Conservation (phyloP, 257 asterid species). For the Penstemon davidsonii region DNA sequence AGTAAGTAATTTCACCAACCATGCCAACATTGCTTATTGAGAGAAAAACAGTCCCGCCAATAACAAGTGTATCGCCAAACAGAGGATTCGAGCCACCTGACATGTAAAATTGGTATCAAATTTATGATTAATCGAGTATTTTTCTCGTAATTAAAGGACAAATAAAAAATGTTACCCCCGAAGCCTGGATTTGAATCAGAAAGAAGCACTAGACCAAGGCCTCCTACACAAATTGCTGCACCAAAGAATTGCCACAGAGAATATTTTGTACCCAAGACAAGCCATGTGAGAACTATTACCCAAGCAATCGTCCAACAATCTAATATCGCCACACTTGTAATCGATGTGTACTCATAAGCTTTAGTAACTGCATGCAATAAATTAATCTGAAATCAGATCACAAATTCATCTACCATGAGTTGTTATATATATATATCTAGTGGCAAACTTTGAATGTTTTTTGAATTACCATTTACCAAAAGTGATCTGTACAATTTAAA, state of each 20-base stretch:
- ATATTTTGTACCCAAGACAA: slow-evolving; percentile 59
- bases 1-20: slow-evolving; percentile 36
- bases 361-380: slow-evolving; percentile 64
- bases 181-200: slow-evolving; percentile 57
- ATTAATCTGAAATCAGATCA: not conserved
- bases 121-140: not conserved
- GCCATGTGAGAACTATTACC: slow-evolving; percentile 67
- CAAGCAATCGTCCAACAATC: slow-evolving; percentile 76
- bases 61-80: slow-evolving; percentile 68
- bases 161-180: slow-evolving; percentile 41
- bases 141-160: not conserved
- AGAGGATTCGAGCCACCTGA: slow-evolving; percentile 74
- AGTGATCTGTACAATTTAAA: too few species aligned
- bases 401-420: not conserved
- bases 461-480: too few species aligned
- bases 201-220: slow-evolving; percentile 60
- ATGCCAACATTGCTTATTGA: slow-evolving; percentile 70
- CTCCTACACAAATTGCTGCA: slow-evolving; percentile 54
- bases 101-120: not conserved
- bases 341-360: slow-evolving; percentile 70
- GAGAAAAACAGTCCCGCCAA: slow-evolving; percentile 50
- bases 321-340: slow-evolving; percentile 70
- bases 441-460: too few species aligned
- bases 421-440: too few species aligned
- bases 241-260: slow-evolving; percentile 61